A percentile compares a stretch with the other conserved stretches of the same genome.
These are phyloP conservation scores for Moesziomyces antarcticus DNA, from an alignment of 1,284 basidiomycete species.

Conservation along the genomic window DNA sequence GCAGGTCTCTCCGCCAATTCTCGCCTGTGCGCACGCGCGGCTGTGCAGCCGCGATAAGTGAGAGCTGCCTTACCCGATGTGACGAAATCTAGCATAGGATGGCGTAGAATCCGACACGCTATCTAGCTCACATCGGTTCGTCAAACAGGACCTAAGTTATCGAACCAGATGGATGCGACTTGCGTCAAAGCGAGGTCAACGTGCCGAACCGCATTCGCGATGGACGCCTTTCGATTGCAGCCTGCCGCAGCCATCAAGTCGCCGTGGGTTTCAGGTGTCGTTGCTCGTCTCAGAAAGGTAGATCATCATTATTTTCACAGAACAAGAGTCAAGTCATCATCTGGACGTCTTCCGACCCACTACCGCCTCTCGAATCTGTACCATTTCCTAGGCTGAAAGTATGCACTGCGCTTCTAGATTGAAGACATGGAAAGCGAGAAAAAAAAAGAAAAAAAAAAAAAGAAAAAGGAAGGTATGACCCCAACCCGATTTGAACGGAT, in stretches of 20 bases:
- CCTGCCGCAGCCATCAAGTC: no score
- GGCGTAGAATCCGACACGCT: background rate
- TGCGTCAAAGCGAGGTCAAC: background rate
- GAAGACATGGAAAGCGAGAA: background rate
- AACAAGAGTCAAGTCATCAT: background rate
- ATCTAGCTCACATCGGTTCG: background rate
- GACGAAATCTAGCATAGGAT: background rate
- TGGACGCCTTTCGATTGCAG: no score
- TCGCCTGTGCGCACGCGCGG: background rate
- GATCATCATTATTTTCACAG: background rate
- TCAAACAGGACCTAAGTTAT: no score
- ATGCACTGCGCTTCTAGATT: no score
- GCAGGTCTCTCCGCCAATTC: background rate
- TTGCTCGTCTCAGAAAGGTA: background rate
- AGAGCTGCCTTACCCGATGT: background rate
- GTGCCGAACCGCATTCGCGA: background rate
- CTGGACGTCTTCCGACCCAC: no score
- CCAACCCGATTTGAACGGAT: constrained; percentile 53
- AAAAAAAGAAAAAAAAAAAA: constrained; percentile 14
- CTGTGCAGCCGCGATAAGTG: background rate
- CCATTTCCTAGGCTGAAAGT: no score
- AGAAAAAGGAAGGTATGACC: no score
- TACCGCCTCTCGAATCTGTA: no score
- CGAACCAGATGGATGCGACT: no score
- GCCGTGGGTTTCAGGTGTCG: no score